These are phyloP conservation scores for Coniochaeta pulveracea DNA, from an alignment of 2,329 filamentous ascomycete genomes.

Conservation along the genomic window DNA sequence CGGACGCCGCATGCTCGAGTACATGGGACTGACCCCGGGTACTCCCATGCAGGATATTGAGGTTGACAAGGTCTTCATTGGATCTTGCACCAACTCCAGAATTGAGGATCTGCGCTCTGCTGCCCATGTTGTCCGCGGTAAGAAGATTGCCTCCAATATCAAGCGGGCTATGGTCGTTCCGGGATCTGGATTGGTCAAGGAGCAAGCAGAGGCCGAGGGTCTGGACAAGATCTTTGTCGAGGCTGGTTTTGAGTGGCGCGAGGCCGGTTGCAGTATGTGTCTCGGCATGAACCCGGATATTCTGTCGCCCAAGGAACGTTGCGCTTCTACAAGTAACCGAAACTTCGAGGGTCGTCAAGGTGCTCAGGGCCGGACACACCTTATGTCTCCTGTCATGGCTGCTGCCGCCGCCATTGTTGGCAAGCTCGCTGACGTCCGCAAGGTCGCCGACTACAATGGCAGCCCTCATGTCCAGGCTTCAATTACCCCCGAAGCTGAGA, in stretches of 20 bases:
- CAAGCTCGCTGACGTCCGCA: conserved; percentile 84
- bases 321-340: conserved; percentile 89
- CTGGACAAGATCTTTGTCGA: conserved; percentile 86
- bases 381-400: conserved; percentile 97
- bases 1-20: conserved; percentile 75
- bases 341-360: conserved; percentile 97
- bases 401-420: conserved; percentile 83
- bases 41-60: conserved; percentile 86
- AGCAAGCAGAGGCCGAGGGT: conserved; percentile 81
- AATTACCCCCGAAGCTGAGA: conserved; percentile 18
- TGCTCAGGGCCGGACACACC: conserved; percentile 78
- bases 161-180: conserved; percentile 95
- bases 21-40: conserved; percentile 86
- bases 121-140: conserved; percentile 75
- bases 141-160: conserved; percentile 76
- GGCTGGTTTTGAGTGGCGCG: conserved; percentile 94
- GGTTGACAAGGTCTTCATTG: conserved; percentile 95
- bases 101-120: conserved; percentile 92
- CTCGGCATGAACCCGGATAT: conserved; percentile 99
- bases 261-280: conserved; percentile 98
- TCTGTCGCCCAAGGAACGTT: conserved; percentile 80
- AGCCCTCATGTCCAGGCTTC: conserved; percentile 49
- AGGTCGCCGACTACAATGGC: conserved; percentile 53
- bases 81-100: conserved; percentile 92
- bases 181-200: conserved; percentile 88